Evolutionary conservation across 1,139 yeast species (phyloP), one percentile per base, ranked within the genome.

Genomic region (Lodderomyces parapsilosis): DNA sequence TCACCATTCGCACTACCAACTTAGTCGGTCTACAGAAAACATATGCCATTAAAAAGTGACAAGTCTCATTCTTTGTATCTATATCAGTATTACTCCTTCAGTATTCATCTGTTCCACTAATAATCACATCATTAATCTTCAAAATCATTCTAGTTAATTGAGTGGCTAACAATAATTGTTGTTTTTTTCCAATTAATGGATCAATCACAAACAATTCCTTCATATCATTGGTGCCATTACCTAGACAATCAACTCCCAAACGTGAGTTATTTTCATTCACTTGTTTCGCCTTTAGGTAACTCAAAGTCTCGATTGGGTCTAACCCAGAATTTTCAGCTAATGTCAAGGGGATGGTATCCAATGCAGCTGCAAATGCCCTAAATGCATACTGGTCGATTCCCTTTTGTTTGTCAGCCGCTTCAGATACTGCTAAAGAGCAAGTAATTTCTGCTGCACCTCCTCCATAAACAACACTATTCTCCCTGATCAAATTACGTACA

Each of bases 381-480:
- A 93, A 90, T 1, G 98, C 98, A 63, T 93, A 93, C 70, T 93
- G 99, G 60, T 91, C 98, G 53, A 93, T 91, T 47, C 98, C 98
- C 57, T 82, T 83, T 66, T 88, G 95, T 59, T 80, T 82, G 63
- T 91, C 97, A 32, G 98, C 98, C 50, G 87, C 96, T 42, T 85
- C 89, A 44, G 91, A 78, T 15, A 94, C 96, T 9, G 96, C 95
- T 53, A 93, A 69, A 13, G 98, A 90, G 71, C 96, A 86, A 1
- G 97, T 76, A 44, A 93, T 81, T 68, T 94, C 99, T 20, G 98
- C 94, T 17, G 99, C 96, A 55, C 99, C 99, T 54, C 99, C 99
- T 51, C 99, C 99, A 60, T 94, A 94, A 13, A 94, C 98, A 39
- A 94, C 89, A 65, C 97, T 80, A 62, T 83, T 85, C 62, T 94